A percentile compares a stretch with the other conserved stretches of the same genome.
Conservation (phyloP, 805 yeast species). For the Candida maris region DNA sequence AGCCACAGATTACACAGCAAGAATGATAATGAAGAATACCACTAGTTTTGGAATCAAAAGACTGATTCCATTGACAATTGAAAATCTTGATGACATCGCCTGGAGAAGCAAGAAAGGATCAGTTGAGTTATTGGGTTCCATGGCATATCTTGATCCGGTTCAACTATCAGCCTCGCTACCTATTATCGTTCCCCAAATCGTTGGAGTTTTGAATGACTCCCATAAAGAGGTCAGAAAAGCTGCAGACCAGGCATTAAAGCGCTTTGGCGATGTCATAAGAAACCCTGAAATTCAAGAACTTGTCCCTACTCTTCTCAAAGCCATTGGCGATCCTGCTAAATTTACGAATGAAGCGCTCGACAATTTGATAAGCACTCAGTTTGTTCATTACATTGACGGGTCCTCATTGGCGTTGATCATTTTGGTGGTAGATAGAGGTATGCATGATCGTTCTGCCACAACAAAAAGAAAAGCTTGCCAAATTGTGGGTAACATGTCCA, state of each 20-base stretch:
- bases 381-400: conserved; percentile 96
- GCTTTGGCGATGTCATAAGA: conserved; percentile 95
- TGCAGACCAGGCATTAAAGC: conserved; percentile 81
- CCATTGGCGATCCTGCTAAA: conserved; percentile 94
- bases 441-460: conserved; percentile 89
- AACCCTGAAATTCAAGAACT: conserved; percentile 94
- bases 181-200: conserved; percentile 92
- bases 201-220: conserved; percentile 88
- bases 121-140: conserved; percentile 91
- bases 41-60: conserved; percentile 90
- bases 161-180: conserved; percentile 88
- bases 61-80: conserved; percentile 85
- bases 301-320: conserved; percentile 82
- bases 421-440: conserved; percentile 93
- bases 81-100: conserved; percentile 79
- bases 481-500: conserved; percentile 98
- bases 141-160: conserved; percentile 96
- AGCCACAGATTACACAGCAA: conserved; percentile 84
- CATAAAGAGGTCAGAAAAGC: conserved; percentile 97
- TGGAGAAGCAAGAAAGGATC: conserved; percentile 98
- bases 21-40: conserved; percentile 83
- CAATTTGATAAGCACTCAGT: conserved; percentile 81
- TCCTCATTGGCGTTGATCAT: conserved; percentile 94
- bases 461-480: conserved; percentile 94
- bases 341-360: conserved; percentile 86